These are phyloP conservation scores for Margaritispora aquatica DNA, from an alignment of 495 filamentous ascomycete genomes.

Conservation along the genomic window DNA sequence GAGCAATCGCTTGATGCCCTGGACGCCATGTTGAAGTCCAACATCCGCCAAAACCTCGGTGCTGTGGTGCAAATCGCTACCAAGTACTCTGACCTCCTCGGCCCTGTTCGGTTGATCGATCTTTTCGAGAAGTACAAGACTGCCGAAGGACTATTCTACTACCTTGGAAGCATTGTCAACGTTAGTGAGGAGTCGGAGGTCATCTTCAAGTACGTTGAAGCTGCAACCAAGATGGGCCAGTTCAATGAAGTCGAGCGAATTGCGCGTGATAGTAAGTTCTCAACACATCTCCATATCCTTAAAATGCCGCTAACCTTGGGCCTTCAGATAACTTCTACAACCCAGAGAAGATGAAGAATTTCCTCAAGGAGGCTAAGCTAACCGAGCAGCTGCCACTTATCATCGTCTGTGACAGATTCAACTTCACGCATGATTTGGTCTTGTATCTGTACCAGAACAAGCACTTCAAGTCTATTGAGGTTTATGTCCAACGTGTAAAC, in stretches of 20 bases:
- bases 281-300: no score
- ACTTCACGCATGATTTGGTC: constrained; percentile 95
- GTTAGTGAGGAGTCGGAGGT: constrained; percentile 92
- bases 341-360: constrained; percentile 97
- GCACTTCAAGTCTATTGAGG: constrained; percentile 98
- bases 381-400: constrained; percentile 93
- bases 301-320: no score
- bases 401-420: constrained; percentile 97
- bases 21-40: constrained; percentile 90
- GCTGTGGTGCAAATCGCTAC: constrained; percentile 91
- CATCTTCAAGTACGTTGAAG: constrained; percentile 98
- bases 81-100: constrained; percentile 97
- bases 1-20: constrained; percentile 92
- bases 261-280: constrained; percentile 93
- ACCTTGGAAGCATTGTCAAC: constrained; percentile 96
- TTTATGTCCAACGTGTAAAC: constrained; percentile 99
- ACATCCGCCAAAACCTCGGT: constrained; percentile 95
- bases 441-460: constrained; percentile 98
- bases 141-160: constrained; percentile 95
- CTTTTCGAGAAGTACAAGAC: constrained; percentile 97
- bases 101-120: constrained; percentile 80
- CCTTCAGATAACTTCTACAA: constrained; percentile 89
- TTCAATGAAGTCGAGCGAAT: constrained; percentile 94
- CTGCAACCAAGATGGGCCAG: constrained; percentile 86
- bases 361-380: constrained; percentile 92